Conservation (phyloP, 2,329 filamentous ascomycete species). For the Aspergillus thermomutatus region DNA sequence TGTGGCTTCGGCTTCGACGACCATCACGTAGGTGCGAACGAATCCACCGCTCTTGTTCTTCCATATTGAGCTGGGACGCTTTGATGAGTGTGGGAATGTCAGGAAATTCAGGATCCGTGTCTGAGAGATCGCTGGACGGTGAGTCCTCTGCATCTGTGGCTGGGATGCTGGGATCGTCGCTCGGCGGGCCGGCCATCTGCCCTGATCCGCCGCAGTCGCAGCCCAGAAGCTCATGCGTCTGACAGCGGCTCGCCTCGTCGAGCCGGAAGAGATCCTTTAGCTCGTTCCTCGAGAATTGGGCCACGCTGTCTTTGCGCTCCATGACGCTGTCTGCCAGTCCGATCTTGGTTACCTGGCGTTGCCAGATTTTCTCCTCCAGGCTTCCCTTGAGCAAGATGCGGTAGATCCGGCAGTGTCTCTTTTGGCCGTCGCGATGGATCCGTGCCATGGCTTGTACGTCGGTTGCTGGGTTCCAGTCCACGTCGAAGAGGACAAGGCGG, state of each 20-base stretch:
- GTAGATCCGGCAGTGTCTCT: conserved; percentile 65
- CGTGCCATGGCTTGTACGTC: conserved; percentile 73
- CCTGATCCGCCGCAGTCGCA: conserved; percentile 61
- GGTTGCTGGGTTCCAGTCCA: conserved; percentile 73
- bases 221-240: conserved; percentile 65
- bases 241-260: conserved; percentile 58
- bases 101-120: conserved; percentile 23
- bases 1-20: conserved; percentile 6
- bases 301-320: conserved; percentile 58
- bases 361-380: conserved; percentile 72
- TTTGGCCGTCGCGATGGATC: conserved; percentile 70
- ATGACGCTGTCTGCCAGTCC: conserved; percentile 69
- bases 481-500: conserved; percentile 67
- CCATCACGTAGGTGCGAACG: conserved; percentile 9
- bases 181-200: conserved; percentile 7
- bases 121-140: conserved; percentile 7
- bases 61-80: conserved; percentile 39
- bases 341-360: conserved; percentile 68
- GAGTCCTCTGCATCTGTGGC: conserved; percentile 3
- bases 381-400: conserved; percentile 65
- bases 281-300: conserved; percentile 64
- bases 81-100: conserved; percentile 34
- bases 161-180: conserved; percentile 9
- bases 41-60: conserved; percentile 31
- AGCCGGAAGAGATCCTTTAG: conserved; percentile 65